Evolutionary conservation across 306 rosid genomes (phyloP).

Genomic region (Acacia melanoxylon): DNA sequence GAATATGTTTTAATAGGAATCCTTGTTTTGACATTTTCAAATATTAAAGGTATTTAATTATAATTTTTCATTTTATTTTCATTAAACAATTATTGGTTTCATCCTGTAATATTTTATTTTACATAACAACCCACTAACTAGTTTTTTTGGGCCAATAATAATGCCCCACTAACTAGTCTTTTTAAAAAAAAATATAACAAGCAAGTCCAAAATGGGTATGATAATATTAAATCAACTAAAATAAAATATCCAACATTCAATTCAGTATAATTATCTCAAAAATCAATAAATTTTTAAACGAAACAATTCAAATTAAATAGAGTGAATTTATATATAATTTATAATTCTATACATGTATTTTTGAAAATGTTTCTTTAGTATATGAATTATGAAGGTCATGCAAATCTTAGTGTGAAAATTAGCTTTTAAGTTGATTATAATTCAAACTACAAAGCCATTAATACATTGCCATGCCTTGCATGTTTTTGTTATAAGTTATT

Average conservation of each 20-base stretch:
- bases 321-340: no score
- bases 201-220: background rate
- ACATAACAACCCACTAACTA: background rate
- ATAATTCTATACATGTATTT: background rate
- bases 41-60: no score
- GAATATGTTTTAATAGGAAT: no score
- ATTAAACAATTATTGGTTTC: no score
- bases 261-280: no score
- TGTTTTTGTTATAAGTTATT: background rate
- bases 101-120: background rate
- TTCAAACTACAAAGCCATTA: no score
- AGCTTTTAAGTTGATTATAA: no score
- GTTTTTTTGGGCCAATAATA: no score
- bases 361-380: background rate
- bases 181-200: background rate
- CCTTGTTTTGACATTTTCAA: no score
- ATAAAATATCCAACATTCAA: background rate
- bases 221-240: background rate
- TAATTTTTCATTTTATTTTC: no score
- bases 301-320: background rate
- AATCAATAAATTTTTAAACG: background rate
- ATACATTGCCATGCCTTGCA: background rate
- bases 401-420: background rate
- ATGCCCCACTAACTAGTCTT: background rate
- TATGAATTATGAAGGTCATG: background rate